Conservation (phyloP, 2,329 filamentous ascomycete species). For the Colletotrichum euphorbiae region DNA sequence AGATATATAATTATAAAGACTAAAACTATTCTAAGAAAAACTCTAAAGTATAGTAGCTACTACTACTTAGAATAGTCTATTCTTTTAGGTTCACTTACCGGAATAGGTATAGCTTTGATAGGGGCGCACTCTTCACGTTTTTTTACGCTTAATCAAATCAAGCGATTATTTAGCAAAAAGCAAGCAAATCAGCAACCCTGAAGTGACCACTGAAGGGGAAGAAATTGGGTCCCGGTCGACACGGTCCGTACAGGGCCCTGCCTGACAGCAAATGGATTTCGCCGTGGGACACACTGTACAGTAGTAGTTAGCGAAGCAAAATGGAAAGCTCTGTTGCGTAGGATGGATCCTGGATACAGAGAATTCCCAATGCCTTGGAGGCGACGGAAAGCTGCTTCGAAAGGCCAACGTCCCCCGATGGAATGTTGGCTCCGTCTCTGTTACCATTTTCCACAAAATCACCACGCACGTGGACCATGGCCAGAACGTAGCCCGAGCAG, state of each 20-base stretch:
- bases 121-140: too few relatives aligned
- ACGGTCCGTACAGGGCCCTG: not conserved
- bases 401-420: not conserved
- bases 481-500: not conserved
- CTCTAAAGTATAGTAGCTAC: too few relatives aligned
- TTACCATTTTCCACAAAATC: not conserved
- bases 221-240: not conserved
- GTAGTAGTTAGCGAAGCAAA: not conserved
- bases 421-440: not conserved
- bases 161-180: too few relatives aligned
- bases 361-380: constrained; percentile 18
- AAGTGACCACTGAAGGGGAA: too few relatives aligned
- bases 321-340: constrained; percentile 1
- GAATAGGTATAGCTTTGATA: too few relatives aligned
- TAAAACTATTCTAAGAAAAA: too few relatives aligned
- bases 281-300: constrained; percentile 3
- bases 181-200: too few relatives aligned
- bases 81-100: too few relatives aligned
- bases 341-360: constrained; percentile 20
- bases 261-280: not conserved
- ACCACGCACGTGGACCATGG: not conserved
- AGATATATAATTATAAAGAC: too few relatives aligned
- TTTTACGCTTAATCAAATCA: too few relatives aligned
- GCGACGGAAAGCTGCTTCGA: not conserved
- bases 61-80: too few relatives aligned